phyloP scores from a whole-genome alignment of 129 eudicot genomes.

The Flaveria ramosissima region DNA sequence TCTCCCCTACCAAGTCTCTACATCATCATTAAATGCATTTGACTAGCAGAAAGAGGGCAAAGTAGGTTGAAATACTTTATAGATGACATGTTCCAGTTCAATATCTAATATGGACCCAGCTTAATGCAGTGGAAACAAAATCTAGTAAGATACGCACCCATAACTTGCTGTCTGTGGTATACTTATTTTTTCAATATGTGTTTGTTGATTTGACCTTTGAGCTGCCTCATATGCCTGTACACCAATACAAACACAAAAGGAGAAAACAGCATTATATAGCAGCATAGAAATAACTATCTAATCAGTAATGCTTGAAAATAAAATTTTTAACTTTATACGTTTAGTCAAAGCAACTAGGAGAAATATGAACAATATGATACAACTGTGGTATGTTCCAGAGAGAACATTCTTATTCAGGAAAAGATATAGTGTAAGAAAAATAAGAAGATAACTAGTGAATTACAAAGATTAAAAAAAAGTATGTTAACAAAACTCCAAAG shows the following conservation, averaged over 20 bases:
- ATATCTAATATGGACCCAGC: not conserved
- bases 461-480: not conserved
- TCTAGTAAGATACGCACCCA: constrained; percentile 50
- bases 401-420: too few relatives aligned
- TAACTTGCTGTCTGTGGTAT: constrained; percentile 67
- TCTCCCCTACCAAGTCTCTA: not conserved
- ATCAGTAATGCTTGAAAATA: constrained; percentile 5
- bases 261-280: constrained; percentile 12
- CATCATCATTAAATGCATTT: not conserved
- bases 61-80: constrained; percentile 10
- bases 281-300: constrained; percentile 16
- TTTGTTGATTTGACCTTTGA: constrained; percentile 70
- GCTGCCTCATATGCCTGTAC: constrained; percentile 77
- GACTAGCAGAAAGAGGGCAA: not conserved
- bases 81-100: constrained; percentile 18
- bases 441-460: not conserved
- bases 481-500: not conserved
- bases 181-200: constrained; percentile 50
- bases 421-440: not conserved
- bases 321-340: too few relatives aligned
- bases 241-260: constrained; percentile 30
- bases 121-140: not conserved
- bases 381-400: too few relatives aligned
- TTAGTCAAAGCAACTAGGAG: not conserved
- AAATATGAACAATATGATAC: not conserved